These are phyloP conservation scores for Fusarium sp. DNA, from an alignment of 2,329 filamentous ascomycete genomes.

Conservation along the genomic window DNA sequence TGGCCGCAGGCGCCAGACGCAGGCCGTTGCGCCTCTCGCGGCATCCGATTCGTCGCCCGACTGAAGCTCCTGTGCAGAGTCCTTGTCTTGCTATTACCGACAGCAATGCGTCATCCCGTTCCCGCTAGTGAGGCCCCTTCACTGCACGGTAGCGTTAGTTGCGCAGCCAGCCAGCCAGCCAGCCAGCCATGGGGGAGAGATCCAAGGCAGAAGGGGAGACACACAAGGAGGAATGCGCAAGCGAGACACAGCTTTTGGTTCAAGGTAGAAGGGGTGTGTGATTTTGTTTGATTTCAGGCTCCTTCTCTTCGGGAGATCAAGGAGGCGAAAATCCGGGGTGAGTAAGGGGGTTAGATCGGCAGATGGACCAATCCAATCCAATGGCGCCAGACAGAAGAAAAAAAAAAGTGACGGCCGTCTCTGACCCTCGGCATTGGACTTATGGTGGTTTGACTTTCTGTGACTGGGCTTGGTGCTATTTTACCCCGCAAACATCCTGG, in stretches of 20 bases:
- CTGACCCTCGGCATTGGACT: slow-evolving; percentile 7
- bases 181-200: neutral
- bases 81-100: slow-evolving; percentile 37
- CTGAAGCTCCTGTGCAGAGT: slow-evolving; percentile 8
- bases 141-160: neutral
- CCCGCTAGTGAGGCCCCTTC: slow-evolving; percentile 29
- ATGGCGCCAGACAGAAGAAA: neutral
- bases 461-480: neutral
- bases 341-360: slow-evolving; percentile 14
- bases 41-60: slow-evolving; percentile 37
- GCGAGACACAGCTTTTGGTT: slow-evolving; percentile 1
- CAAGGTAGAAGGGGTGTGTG: neutral
- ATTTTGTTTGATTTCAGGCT: neutral
- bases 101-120: slow-evolving; percentile 46
- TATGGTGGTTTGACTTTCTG: slow-evolving; percentile 13
- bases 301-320: neutral
- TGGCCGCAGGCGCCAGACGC: neutral
- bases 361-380: slow-evolving; percentile 3
- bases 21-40: slow-evolving; percentile 2
- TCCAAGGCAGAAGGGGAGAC: neutral
- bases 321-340: slow-evolving; percentile 28
- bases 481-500: slow-evolving; percentile 29
- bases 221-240: neutral
- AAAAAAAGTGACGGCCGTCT: neutral
- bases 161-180: neutral